Evolutionary conservation across 2,329 filamentous ascomycete species (phyloP).

Genomic region (Nigrospora oryzae): DNA sequence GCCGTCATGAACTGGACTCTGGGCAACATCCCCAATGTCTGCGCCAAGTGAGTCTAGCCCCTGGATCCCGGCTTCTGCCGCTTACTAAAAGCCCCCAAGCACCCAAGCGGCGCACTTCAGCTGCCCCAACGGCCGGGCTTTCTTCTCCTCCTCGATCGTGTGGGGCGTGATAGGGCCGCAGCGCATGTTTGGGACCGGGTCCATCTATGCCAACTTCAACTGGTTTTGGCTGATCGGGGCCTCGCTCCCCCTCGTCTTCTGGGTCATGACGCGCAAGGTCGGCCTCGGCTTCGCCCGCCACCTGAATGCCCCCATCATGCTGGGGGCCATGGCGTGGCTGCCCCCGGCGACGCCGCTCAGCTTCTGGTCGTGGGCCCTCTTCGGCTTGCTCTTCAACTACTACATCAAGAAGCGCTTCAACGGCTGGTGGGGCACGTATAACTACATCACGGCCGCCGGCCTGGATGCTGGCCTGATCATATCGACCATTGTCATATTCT

Average conservation of each 20-base stretch:
- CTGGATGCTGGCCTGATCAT: slow-evolving; percentile 29
- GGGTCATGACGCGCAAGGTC: slow-evolving; percentile 30
- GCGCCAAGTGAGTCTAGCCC: slow-evolving; percentile 17
- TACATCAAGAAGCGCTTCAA: slow-evolving; percentile 40
- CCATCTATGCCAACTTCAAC: slow-evolving; percentile 40
- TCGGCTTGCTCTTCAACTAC: slow-evolving; percentile 51
- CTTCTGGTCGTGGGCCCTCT: slow-evolving; percentile 49
- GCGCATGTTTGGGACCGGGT: slow-evolving; percentile 44
- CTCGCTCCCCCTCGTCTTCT: slow-evolving; percentile 37
- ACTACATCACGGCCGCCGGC: slow-evolving; percentile 29
- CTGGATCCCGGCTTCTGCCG: slow-evolving; percentile 16
- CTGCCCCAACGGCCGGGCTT: slow-evolving; percentile 29
- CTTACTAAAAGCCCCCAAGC: slow-evolving; percentile 25
- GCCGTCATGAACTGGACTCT: slow-evolving; percentile 40
- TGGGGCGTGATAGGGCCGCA: slow-evolving; percentile 50
- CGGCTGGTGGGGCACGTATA: slow-evolving; percentile 50
- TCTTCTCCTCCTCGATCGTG: slow-evolving; percentile 45
- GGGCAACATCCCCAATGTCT: slow-evolving; percentile 33
- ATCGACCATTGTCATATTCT: slow-evolving; percentile 26
- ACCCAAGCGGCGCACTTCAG: slow-evolving; percentile 32
- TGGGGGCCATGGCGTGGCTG: slow-evolving; percentile 42
- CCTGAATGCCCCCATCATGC: slow-evolving; percentile 48
- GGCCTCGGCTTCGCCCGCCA: slow-evolving; percentile 35
- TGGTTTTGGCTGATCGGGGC: slow-evolving; percentile 48
- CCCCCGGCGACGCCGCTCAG: slow-evolving; percentile 53